Base-by-base conservation (phyloP, 148 eudicot genomes). In the Heliamphora exappendiculata region DNA sequence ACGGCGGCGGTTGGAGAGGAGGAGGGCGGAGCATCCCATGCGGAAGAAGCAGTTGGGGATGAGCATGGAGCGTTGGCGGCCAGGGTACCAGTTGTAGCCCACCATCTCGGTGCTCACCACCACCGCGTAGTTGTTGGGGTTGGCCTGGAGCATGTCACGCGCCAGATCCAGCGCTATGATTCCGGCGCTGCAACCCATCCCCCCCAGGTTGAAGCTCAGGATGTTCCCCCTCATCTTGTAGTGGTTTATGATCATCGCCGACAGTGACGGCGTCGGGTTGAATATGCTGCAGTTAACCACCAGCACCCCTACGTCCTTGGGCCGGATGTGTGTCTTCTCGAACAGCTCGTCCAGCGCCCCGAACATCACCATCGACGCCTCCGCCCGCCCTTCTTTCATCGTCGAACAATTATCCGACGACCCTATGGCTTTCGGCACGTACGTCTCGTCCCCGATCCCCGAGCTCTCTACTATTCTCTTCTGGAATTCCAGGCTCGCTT, bases 241-340 rank as follows among this genome's bases (percentile, higher is more conserved):
- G 76, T 91, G 97, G 68, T 95, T 95, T 47, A 95, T 95, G 29
- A 95, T 87, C 99, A 95, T 95, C 58, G 99, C 97, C 2, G 99
- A 95, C 0, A 95, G 88, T 1, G 99, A 95, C 0, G 99, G 99
- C 1, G 99, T 95, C 0, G 99, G 99, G 85, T 92, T 95, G 82
- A 95, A 95, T 16, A 92, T 88, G 87, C 99, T 95, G 88, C 99
- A 95, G 79, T 95, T 95, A n/a, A 95, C 96, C 7, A 95, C 97
- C 28, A 95, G 88, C 19, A 95, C 79, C 0, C 99, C 99, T 0
- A 95, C 87, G 68, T 95, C 99, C 59, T 95, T 95, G 0, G 99
- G 89, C 0, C 94, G 84, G 31, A 92, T 83, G 7, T 78, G 13
- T 0, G 96, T 88, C 75, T 91, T 92, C 75, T 92, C 90, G 42